Percentiles rank a stretch among this genome's conserved stretches.
phyloP scores from a whole-genome alignment of 768 basidiomycete species.

The Coprinellus micaceus region DNA sequence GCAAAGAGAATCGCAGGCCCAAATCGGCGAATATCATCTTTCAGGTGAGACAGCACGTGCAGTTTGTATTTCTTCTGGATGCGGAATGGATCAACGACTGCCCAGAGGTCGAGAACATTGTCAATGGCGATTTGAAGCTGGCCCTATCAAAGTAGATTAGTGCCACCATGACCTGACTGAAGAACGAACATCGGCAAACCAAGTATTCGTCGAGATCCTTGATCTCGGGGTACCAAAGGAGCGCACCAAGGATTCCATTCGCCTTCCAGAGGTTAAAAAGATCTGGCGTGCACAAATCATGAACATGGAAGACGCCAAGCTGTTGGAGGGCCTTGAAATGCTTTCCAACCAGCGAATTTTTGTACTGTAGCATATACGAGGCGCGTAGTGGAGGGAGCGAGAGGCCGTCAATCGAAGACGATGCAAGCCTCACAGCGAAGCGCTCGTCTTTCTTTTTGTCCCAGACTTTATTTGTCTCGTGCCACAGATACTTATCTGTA shows the following conservation, averaged over 20 bases:
- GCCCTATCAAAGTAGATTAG: constrained; percentile 4
- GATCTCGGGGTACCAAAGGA: constrained; percentile 30
- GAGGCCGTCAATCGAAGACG: constrained; percentile 23
- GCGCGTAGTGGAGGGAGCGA: constrained; percentile 23
- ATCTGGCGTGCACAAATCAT: constrained; percentile 18
- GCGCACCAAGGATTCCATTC: constrained; percentile 25
- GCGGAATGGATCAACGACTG: constrained; percentile 19
- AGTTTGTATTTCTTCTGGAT: constrained; percentile 30
- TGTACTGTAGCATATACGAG: constrained; percentile 30
- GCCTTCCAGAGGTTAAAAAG: constrained; percentile 28
- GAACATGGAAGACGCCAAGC: constrained; percentile 25
- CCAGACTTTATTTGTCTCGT: constrained; percentile 21
- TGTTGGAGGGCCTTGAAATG: constrained; percentile 34
- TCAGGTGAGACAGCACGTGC: constrained; percentile 28
- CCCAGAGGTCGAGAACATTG: constrained; percentile 21
- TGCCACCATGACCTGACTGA: background rate
- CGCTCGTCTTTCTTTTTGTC: constrained; percentile 17
- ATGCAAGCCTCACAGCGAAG: constrained; percentile 24
- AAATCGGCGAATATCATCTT: constrained; percentile 25
- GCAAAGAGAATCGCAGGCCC: constrained; percentile 31
- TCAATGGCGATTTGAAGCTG: constrained; percentile 17
- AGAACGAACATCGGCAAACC: constrained; percentile 9
- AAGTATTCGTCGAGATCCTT: constrained; percentile 23
- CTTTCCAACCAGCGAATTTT: constrained; percentile 31
- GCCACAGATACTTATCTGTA: constrained; percentile 34